These are phyloP conservation scores for Xylariaceae sp. DNA, from an alignment of 2,329 filamentous ascomycete genomes.

Conservation along the genomic window DNA sequence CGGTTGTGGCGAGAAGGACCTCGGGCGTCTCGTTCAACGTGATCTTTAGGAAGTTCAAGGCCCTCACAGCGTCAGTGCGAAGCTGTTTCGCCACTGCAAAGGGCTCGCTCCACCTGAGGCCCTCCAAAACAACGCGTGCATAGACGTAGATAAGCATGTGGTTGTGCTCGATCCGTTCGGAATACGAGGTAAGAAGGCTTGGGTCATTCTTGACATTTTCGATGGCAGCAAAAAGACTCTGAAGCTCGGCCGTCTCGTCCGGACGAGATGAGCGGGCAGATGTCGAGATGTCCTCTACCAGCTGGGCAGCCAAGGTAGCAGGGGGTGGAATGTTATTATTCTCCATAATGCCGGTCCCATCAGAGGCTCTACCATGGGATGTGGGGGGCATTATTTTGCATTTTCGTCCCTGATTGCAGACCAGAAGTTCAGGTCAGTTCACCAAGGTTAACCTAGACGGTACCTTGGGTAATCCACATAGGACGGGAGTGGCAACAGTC, in stretches of 20 bases:
- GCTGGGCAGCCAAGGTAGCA: constrained; percentile 81
- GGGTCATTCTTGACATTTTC: constrained; percentile 49
- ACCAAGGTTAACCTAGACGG: too few species aligned
- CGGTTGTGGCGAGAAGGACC: constrained; percentile 50
- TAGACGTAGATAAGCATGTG: constrained; percentile 83
- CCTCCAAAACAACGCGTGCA: constrained; percentile 70
- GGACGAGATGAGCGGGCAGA: constrained; percentile 55
- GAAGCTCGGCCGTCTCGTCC: constrained; percentile 67
- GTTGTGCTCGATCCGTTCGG: constrained; percentile 69
- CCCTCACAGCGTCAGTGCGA: constrained; percentile 59
- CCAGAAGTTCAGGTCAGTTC: too few species aligned
- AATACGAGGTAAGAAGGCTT: constrained; percentile 50
- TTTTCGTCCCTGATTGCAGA: not conserved
- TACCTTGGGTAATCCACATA: too few species aligned
- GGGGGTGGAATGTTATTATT: constrained; percentile 48
- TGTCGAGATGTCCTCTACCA: constrained; percentile 74
- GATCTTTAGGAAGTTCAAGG: constrained; percentile 69
- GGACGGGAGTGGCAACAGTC: not conserved
- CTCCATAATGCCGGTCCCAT: constrained; percentile 14
- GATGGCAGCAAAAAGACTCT: constrained; percentile 58
- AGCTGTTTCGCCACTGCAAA: constrained; percentile 55
- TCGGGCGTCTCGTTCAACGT: constrained; percentile 70
- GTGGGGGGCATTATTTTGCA: constrained; percentile 26
- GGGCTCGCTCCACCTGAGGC: constrained; percentile 60
- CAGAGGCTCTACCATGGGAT: constrained; percentile 24